Evolutionary conservation across 208 protist species (phyloP), one percentile per base, ranked within the genome.

Genomic region (Trichomonas vaginalis): DNA sequence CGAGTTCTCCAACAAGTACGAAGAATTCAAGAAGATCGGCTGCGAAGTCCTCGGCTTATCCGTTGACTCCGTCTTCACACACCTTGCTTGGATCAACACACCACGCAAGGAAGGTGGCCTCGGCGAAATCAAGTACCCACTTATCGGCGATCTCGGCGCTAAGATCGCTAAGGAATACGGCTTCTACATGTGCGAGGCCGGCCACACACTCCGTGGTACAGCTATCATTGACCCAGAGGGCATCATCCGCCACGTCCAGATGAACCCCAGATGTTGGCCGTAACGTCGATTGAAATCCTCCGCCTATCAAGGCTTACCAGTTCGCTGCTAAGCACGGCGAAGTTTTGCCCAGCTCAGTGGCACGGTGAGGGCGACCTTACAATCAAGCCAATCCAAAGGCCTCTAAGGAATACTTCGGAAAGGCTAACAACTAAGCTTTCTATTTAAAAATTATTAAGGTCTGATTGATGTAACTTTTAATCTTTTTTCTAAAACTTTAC

Each of bases 91-190:
- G 98, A 98, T 98, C 95, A 97, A 98, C 92, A 97, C 97, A 42
- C 98, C 98, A 95, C 98, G 98, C 97, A 99, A 98, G 96, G 97
- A 99, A 96, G 99, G 99, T 95, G 99, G 99, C 79, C 98, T 99
- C 39, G 99, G 86, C 27, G 32, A 70, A 23, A 79, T 96, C 51
- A 12, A 95, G 0, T 86, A 96, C 70, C 45, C 95, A 27, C 97
- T 99, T 79, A 48, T 99, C 62, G 97, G 98, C 23, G 99, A 99
- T 97, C 97, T 98, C 87, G 98, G 97, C 92, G 98, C 98, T 96
- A 97, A 97, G 62, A 98, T 99, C 96, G 97, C 98, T 70, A 96
- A 96, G 90, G 96, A 98, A 96, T 99, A 99, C 97, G 82, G 82
- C 23, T 88, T 88, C 40, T 88, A 88, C 82, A 47, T 47, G 35